Conservation (phyloP, 164 flowering plant genomes). For the Tinospora cordifolia region DNA sequence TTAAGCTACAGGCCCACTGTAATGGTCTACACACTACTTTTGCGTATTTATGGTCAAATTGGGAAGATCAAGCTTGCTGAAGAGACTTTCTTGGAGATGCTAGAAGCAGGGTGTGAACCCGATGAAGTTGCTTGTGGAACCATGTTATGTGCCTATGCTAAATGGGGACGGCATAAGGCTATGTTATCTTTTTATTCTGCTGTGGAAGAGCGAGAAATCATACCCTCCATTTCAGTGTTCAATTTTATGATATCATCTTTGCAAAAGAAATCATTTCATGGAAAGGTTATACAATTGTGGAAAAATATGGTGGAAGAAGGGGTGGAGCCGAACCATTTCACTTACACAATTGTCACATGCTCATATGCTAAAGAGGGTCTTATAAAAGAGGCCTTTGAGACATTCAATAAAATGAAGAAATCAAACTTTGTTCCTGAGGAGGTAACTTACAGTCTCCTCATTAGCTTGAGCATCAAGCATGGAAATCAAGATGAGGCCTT, state of each 20-base stretch:
- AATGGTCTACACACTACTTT: slow-evolving; percentile 65
- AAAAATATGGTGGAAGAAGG: slow-evolving; percentile 44
- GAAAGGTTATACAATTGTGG: slow-evolving; percentile 58
- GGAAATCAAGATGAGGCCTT: slow-evolving; percentile 44
- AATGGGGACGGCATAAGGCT: slow-evolving; percentile 88
- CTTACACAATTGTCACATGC: slow-evolving; percentile 65
- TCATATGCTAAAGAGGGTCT: slow-evolving; percentile 61
- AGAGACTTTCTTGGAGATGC: slow-evolving; percentile 87
- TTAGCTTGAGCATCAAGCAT: slow-evolving; percentile 40
- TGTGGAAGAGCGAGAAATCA: slow-evolving; percentile 51
- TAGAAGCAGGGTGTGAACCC: slow-evolving; percentile 91
- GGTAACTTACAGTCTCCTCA: slow-evolving; percentile 70
- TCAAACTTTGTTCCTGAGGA: slow-evolving; percentile 70
- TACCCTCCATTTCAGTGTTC: slow-evolving; percentile 57
- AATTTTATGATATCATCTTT: slow-evolving; percentile 92
- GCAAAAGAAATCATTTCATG: slow-evolving; percentile 77
- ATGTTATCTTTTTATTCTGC: slow-evolving; percentile 84
- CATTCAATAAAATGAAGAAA: slow-evolving; percentile 62
- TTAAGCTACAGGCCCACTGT: slow-evolving; percentile 74
- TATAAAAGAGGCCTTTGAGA: slow-evolving; percentile 52
- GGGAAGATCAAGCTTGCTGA: slow-evolving; percentile 92
- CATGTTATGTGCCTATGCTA: slow-evolving; percentile 89
- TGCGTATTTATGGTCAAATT: slow-evolving; percentile 80
- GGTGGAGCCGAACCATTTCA: slow-evolving; percentile 59
- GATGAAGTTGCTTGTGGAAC: slow-evolving; percentile 98